Evolutionary conservation across 176 grass and related monocot genomes (phyloP).

Genomic region (Elaeis guineensis): DNA sequence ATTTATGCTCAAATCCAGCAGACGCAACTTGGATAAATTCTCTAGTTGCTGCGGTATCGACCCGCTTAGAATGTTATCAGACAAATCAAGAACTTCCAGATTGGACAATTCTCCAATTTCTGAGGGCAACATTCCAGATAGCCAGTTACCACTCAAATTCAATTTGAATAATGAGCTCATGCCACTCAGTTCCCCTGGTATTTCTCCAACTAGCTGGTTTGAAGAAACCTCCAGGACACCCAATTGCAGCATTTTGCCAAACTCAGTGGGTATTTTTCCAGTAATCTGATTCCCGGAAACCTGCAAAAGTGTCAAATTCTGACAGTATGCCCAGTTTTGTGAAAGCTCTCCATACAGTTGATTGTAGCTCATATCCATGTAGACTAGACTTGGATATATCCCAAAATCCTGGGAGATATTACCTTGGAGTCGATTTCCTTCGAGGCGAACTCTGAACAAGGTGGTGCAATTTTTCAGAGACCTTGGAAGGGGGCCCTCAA

Average conservation of each 20-base stretch:
- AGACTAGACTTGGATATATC: not conserved
- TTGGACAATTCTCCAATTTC: not conserved
- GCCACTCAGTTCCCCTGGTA: not conserved
- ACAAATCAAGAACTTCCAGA: conserved; percentile 13
- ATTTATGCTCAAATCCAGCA: not conserved
- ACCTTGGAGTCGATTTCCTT: not conserved
- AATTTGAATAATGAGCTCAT: not conserved
- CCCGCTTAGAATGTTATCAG: conserved; percentile 13
- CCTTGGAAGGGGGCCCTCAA: conserved; percentile 6
- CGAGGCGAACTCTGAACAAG: not conserved
- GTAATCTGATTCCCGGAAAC: not conserved
- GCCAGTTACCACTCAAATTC: not conserved
- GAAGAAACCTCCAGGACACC: not conserved
- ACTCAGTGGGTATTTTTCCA: not conserved
- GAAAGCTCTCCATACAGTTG: not conserved
- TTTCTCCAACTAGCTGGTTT: not conserved
- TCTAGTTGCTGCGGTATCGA: not conserved
- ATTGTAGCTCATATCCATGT: not conserved
- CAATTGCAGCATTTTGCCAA: not conserved
- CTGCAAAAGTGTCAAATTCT: not conserved
- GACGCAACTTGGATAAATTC: not conserved
- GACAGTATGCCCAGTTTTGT: not conserved
- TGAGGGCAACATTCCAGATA: conserved; percentile 4
- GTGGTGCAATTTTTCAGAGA: conserved; percentile 14
- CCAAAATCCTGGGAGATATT: conserved; percentile 23